Evolutionary conservation across 2,329 filamentous ascomycete species (phyloP), one percentile per base, ranked within the genome.

Genomic region (Alternaria gaisen): DNA sequence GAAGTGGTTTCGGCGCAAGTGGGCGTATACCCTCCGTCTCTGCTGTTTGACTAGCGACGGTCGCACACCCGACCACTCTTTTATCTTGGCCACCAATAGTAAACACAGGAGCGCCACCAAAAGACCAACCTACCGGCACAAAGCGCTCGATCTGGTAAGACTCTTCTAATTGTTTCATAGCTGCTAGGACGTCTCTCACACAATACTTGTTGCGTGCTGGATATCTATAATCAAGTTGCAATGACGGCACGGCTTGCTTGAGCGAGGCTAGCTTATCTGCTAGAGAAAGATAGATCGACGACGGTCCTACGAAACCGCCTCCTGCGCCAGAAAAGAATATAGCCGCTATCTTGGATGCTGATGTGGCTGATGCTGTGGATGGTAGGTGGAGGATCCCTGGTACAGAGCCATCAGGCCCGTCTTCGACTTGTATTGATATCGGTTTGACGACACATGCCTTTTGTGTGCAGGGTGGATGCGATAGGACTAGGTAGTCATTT

Each of bases 81-180:
- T 28, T 9, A 4, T 58, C 50, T 18, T 20, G 24, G 9, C 42
- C 41, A 12, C 30, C 50, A 26, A 58, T 40, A 1, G 50, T 58
- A 14, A 58, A 58, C 3, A 54, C 42, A 3, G 56, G 34, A 26
- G 56, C 50, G 12, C 50, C 42, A 7, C 50, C 56, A 32, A 58
- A 58, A 11, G 56, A 58, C 50, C 56, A 58, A 3, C 56, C 28
- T 5, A 58, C 50, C 11, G 54, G 42, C 12, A 58, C 42, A 22
- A 58, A 58, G 6, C 20, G 20, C 0, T 16, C 3, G 14, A 58
- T 47, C 3, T 40, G 42, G 3, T 58, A 58, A 8, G 11, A 30
- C 12, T 53, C 11, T 22, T 58, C 18, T 4, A 58, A 24, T 16
- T 54, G 42, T 4, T 28, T 32, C 56, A 58, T 58, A 1, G 56